Percentiles rank a stretch among this genome's conserved stretches.
These are phyloP conservation scores for Fomitopsis schrenkii DNA, from an alignment of 1,284 basidiomycete species.

Conservation along the genomic window DNA sequence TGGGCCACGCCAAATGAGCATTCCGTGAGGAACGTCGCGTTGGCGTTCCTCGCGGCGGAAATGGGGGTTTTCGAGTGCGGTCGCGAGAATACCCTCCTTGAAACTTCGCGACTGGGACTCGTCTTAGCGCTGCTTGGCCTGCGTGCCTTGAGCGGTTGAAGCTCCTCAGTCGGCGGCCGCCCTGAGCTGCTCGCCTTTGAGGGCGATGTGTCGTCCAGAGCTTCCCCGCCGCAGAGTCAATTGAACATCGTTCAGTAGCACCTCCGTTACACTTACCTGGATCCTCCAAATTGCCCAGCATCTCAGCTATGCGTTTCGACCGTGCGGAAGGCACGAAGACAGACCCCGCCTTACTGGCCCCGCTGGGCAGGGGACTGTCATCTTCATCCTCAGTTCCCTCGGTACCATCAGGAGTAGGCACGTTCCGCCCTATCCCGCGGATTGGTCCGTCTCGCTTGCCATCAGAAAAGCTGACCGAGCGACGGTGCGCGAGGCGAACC, in stretches of 20 bases:
- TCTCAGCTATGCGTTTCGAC: slow-evolving; percentile 74
- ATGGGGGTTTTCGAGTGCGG: slow-evolving; percentile 29
- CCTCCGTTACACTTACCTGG: slow-evolving; percentile 42
- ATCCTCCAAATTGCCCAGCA: slow-evolving; percentile 70
- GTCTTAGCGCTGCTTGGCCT: slow-evolving; percentile 30
- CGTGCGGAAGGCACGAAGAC: slow-evolving; percentile 56
- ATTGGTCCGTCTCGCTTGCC: slow-evolving; percentile 85
- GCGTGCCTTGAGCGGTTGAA: slow-evolving; percentile 42
- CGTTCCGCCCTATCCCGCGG: slow-evolving; percentile 47
- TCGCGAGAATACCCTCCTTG: slow-evolving; percentile 44
- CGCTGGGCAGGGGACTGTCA: slow-evolving; percentile 14
- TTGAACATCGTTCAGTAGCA: neutral
- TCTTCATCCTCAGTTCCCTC: slow-evolving; percentile 38
- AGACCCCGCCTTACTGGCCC: slow-evolving; percentile 6
- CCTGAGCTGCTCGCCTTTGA: slow-evolving; percentile 53
- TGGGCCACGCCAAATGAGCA: slow-evolving; percentile 93
- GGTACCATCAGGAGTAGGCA: slow-evolving; percentile 26
- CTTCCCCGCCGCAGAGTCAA: slow-evolving; percentile 15
- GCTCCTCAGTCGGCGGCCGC: slow-evolving; percentile 35
- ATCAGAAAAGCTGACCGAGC: slow-evolving; percentile 94
- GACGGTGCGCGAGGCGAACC: slow-evolving; percentile 44
- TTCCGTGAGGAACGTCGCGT: slow-evolving; percentile 87
- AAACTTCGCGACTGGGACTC: slow-evolving; percentile 20
- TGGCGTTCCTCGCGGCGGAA: slow-evolving; percentile 30
- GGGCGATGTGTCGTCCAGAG: slow-evolving; percentile 53